Base-by-base conservation (phyloP, 768 basidiomycete species). In the Punctularia strigosozonata region DNA sequence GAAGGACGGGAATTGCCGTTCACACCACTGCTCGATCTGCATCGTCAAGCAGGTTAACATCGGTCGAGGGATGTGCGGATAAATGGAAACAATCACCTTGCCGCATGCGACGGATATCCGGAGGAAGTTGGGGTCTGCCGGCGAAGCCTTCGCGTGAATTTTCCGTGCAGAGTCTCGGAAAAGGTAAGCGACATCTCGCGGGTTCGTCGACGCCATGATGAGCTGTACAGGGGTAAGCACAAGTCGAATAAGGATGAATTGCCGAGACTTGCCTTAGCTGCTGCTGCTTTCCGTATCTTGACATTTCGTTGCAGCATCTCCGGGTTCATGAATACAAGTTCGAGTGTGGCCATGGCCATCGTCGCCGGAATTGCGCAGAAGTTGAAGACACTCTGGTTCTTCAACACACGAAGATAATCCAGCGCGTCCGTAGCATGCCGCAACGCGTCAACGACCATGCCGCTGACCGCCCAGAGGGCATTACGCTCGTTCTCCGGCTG, bases 281-380 rank as follows among this genome's bases (percentile, higher is more conserved):
- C 90, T 47, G 80, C 75, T 1, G 89, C 90, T 54, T 90, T 91
- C 42, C 92, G 74, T 45, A 99, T 99, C 63, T 99, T 98, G 55
- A 95, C 78, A 55, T 95, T 92, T 50, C 71, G 61, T 47, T 81
- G 71, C 59, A 97, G 77, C 71, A 97, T 83, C 6, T 63, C 64
- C 6, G 74, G 73, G 61, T 98, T 98, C 86, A 88, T 91, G 64
- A 91, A 97, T 58, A 90, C 94, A 33, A 87, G 59, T 36, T 80
- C 75, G 17, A 99, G 69, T 6, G 94, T 98, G 7, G 94, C 92
- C 46, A 99, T 81, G 0, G 94, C 91, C 92, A 98, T 97, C 10
- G 80, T 73, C 14, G 80, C 85, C 5, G 94, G 94, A 42, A 98
- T 85, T 0, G 94, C 89, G 48, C 87, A 90, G 60, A 98, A 97